phyloP scores from a whole-genome alignment of 257 asterid species.

The Solanum tacnaense region DNA sequence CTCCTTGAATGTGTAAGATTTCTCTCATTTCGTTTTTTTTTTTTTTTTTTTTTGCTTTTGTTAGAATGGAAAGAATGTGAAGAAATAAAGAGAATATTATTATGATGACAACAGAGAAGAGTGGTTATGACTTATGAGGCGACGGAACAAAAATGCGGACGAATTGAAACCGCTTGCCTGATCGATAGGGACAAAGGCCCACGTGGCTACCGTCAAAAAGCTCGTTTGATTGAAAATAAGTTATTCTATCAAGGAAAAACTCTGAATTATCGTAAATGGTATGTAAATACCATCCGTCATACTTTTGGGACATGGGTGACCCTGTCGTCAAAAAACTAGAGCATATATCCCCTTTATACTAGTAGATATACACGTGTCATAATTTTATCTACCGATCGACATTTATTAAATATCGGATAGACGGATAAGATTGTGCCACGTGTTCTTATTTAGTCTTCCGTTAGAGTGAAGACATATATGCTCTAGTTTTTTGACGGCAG shows the following conservation, averaged over 20 bases:
- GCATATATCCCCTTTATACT: too few relatives aligned
- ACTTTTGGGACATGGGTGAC: not conserved
- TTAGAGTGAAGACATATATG: too few relatives aligned
- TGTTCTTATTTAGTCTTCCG: too few relatives aligned
- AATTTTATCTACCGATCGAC: too few relatives aligned
- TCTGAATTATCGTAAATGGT: too few relatives aligned
- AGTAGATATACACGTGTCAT: too few relatives aligned
- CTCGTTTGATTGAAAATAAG: not conserved
- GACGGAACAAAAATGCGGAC: not conserved
- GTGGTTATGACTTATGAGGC: not conserved
- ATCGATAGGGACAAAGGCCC: not conserved
- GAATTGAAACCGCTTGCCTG: not conserved
- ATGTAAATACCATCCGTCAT: not conserved
- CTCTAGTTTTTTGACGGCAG: not conserved
- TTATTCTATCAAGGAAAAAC: not conserved
- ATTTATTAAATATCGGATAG: too few relatives aligned
- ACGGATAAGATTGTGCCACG: not conserved
- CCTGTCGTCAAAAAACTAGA: too few relatives aligned
- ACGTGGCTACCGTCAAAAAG: not conserved
- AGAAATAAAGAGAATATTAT: not conserved
- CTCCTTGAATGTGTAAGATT: conserved; percentile 7
- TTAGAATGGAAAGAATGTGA: not conserved
- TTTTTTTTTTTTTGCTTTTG: not conserved
- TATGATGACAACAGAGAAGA: not conserved
- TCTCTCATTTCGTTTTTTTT: not conserved